These are phyloP conservation scores for Oryza nivara DNA, from an alignment of 176 grass and related monocot species.

Conservation along the genomic window DNA sequence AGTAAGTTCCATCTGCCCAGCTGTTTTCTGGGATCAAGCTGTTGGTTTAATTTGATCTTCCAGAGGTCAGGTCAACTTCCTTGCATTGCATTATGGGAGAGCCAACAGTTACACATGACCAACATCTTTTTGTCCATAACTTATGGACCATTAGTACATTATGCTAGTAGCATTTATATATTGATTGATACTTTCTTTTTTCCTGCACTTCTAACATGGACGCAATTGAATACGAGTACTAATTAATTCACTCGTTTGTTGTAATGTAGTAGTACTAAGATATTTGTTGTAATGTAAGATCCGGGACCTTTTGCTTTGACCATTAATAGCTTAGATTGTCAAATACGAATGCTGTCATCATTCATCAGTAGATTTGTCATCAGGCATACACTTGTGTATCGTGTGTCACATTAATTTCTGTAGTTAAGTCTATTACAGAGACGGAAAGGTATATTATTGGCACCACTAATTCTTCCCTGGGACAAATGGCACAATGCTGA, in stretches of 20 bases:
- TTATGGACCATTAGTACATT: neutral
- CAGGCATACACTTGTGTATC: neutral
- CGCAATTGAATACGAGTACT: neutral
- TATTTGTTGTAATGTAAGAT: neutral
- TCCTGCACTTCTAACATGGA: neutral
- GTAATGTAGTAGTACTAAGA: too few relatives aligned
- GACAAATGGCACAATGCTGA: neutral
- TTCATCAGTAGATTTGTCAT: neutral
- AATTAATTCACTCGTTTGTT: neutral
- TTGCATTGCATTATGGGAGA: neutral
- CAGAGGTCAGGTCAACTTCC: slow-evolving; percentile 19
- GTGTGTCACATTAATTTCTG: neutral
- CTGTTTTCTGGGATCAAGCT: neutral
- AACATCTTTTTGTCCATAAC: neutral
- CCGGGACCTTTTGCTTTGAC: neutral
- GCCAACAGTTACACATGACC: neutral
- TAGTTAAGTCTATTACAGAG: neutral
- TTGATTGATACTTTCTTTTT: neutral
- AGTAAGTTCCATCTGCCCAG: neutral
- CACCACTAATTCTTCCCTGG: neutral
- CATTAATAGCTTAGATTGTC: neutral
- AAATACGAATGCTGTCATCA: neutral
- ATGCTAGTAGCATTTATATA: neutral
- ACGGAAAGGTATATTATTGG: neutral
- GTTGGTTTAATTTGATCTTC: slow-evolving; percentile 22